Evolutionary conservation across 177 flowering plant species (phyloP), one percentile per base, ranked within the genome.

Genomic region (Vitis hybrid): DNA sequence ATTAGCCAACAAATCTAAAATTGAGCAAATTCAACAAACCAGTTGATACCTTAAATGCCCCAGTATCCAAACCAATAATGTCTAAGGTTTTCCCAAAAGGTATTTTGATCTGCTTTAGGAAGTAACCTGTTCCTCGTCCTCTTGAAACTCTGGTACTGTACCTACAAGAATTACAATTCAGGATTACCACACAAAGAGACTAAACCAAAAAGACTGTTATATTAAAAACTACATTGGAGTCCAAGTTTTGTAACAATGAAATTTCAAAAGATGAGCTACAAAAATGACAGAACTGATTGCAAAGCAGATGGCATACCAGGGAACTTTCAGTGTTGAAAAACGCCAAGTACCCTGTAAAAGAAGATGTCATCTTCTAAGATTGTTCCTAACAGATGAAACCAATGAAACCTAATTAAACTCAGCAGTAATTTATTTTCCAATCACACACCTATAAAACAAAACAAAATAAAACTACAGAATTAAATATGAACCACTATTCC

Each of bases 301-400:
- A 15, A 19, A 48, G 54, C 61, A 63, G 52, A 76, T 18, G 11
- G 70, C 49, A 56, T 84, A 88, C 94, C 88, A 90, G 63, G 92
- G 88, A 68, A 85, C 67, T 62, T 76, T 81, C 78, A 83, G 66
- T 24, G 81, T 75, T 13, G 75, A 66, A 75, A 82, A 81, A 60
- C 70, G 61, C 67, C 24, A 7, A 30, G 85, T 83, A 24, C 79
- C 88, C 92, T 88, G 86, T 68, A 75, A 76, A 81, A 73, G 46
- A 60, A 21, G 11, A 67, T 16, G 11, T 6, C 4, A 35, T 35
- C 40, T 35, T 35, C 40, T 32, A 16, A 40, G 16, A 40, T 18
- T 52, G 66, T 48, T 48, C 14, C 49, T 58, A 66, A 61, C 40
- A 30, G 50, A 16, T 65, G 57, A 40, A 67, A 16, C 14, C 13